Base-by-base conservation (phyloP, 805 yeast species). In the Sugiyamaella valdiviana region DNA sequence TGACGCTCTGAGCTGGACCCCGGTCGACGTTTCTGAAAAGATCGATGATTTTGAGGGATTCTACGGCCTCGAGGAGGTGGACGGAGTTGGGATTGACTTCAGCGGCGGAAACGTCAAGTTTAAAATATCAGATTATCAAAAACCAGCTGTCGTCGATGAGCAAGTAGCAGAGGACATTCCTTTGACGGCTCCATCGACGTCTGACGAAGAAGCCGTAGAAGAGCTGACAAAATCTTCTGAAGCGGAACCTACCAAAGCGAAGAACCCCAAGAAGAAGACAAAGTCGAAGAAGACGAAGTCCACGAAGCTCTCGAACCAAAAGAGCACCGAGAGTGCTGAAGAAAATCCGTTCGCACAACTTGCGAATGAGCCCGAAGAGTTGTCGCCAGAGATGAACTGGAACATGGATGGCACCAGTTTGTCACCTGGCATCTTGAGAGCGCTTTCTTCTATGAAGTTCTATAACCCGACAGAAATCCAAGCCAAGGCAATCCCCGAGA, bases 1-100 rank as follows among this genome's bases (percentile, higher is more conserved):
- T 26, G 55, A 65, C 40, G 60, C 63, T 16, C 51, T 67, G 40
- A 41, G 55, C 6, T 91, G 99, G 99, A 85, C 83, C 55, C 63
- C 82, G 2, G 95, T 90, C 6, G 84, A 82, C 1, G 76, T 90
- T 45, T 91, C 95, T 3, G 91, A 86, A 54, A 82, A 87, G 21
- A 66, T 86, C 44, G 95, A 82, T 51, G 96, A 88, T 64, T 86
- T 84, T 61, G 90, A 85, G 55, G 96, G 96, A 0, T 83, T 90
- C 58, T 88, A 82, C 63, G 99, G 97, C 0, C 69, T 93, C 32
- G 99, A 91, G 64, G 98, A 91, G 63, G 75, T 93, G 44, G 96
- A 88, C 49, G 97, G 96, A 39, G 97, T 91, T 29, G 90, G 77
- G 59, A 90, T 91, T 5, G 79, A 85, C 51, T 73, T 81, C 47